Evolutionary conservation across 2,329 filamentous ascomycete genomes (phyloP), one percentile per base, ranked within the genome.

Genomic region (Pochonia chlamydosporia): DNA sequence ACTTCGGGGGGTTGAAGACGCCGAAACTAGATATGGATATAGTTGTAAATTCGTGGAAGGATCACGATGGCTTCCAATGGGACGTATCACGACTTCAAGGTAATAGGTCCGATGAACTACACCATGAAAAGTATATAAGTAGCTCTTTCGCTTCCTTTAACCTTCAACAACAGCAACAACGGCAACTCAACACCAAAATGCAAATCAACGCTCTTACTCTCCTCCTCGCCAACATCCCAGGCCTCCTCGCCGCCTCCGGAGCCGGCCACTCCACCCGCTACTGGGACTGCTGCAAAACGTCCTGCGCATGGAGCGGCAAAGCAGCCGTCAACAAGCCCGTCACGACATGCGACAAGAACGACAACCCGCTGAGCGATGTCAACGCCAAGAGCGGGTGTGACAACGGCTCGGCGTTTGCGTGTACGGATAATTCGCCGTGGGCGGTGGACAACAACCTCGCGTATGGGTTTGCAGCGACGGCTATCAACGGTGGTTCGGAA

Each of bases 241-340:
- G 50, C 39, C 52, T 59, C 45, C 52, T 47, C 41, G 59, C 58
- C 47, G 53, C 58, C 50, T 62, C 59, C 46, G 59, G 59, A 47
- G 54, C 49, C 25, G 61, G 60, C 16, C 51, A 52, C 20, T 59
- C 57, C 23, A 59, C 53, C 26, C 59, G 74, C 49, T 78, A 76
- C 61, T 78, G 78, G 76, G 83, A 87, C 62, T 87, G 84, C 70
- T 87, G 83, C 69, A 87, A 88, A 70, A 77, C 82, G 21, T 83
- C 79, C 18, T 87, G 82, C 61, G 71, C 72, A 3, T 80, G 82
- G 82, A 60, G 70, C 11, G 72, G 64, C 46, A 85, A 85, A 62
- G 78, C 75, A 13, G 52, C 69, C 35, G 71, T 81, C 61, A 67
- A 64, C 49, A 45, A 55, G 9, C 74, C 79, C 13, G 75, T 81